These are phyloP conservation scores for Potentilla sterilis DNA, from an alignment of 306 rosid species.

Conservation along the genomic window DNA sequence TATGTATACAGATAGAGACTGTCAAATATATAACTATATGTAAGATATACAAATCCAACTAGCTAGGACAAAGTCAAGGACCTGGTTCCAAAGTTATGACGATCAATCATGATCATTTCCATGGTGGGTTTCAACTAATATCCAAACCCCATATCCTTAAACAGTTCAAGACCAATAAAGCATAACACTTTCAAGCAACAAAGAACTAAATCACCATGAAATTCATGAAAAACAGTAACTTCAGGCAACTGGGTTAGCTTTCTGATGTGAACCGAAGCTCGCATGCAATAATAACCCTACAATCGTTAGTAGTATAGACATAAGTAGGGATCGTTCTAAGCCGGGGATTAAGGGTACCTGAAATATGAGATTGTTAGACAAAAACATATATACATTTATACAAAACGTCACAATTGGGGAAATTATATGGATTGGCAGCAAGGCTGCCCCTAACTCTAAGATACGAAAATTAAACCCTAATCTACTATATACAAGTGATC, in stretches of 20 bases:
- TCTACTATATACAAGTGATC: no score
- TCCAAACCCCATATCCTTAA: not conserved
- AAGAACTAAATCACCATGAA: not conserved
- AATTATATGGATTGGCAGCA: no score
- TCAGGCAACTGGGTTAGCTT: conserved; percentile 1
- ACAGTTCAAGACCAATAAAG: not conserved
- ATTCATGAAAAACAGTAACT: not conserved
- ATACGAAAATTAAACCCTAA: no score
- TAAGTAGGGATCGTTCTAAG: no score
- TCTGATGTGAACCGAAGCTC: no score
- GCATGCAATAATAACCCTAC: no score
- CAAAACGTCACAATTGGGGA: no score
- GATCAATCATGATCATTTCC: conserved; percentile 9
- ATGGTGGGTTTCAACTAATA: not conserved
- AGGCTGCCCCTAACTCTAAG: no score
- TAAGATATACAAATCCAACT: not conserved
- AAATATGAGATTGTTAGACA: no score
- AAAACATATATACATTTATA: no score
- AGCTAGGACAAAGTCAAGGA: not conserved
- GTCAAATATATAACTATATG: not conserved
- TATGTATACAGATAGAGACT: not conserved
- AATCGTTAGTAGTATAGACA: no score
- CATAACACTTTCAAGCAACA: not conserved
- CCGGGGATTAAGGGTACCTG: no score
- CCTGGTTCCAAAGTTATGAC: not conserved